Percentiles rank a stretch among this genome's conserved stretches.
These are phyloP conservation scores for Rutstroemia sp. DNA, from an alignment of 2,329 filamentous ascomycete species.

Conservation along the genomic window DNA sequence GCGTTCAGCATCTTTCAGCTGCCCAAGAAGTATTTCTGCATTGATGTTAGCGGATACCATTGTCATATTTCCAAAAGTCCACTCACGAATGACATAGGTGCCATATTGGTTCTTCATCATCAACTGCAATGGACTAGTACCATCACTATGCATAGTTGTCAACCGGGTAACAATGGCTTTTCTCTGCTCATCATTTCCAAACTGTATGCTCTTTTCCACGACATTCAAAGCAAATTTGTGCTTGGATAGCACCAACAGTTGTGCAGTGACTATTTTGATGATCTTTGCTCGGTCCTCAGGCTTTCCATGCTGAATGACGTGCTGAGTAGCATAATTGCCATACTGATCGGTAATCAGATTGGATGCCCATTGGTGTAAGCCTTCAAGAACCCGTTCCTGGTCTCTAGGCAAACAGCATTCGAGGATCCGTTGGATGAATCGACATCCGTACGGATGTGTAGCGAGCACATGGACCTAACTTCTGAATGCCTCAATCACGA, in stretches of 20 bases:
- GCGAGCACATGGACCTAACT: slow-evolving; percentile 69
- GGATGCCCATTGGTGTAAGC: slow-evolving; percentile 66
- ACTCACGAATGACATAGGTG: slow-evolving; percentile 95
- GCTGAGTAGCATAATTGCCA: slow-evolving; percentile 94
- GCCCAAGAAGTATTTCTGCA: slow-evolving; percentile 71
- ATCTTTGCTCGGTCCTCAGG: slow-evolving; percentile 65
- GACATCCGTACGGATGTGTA: slow-evolving; percentile 78
- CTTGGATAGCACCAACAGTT: slow-evolving; percentile 72
- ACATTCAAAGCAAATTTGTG: slow-evolving; percentile 98
- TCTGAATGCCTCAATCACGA: slow-evolving; percentile 75
- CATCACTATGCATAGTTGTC: slow-evolving; percentile 52
- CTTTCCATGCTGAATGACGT: slow-evolving; percentile 75
- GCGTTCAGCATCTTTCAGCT: slow-evolving; percentile 53
- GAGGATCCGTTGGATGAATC: slow-evolving; percentile 86
- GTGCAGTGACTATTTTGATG: slow-evolving; percentile 63
- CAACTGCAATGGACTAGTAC: slow-evolving; percentile 60
- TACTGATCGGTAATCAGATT: slow-evolving; percentile 79
- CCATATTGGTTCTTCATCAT: slow-evolving; percentile 88
- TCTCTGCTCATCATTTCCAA: slow-evolving; percentile 62
- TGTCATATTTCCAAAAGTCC: not conserved
- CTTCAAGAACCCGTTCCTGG: slow-evolving; percentile 63
- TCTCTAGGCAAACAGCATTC: slow-evolving; percentile 71
- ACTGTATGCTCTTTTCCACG: slow-evolving; percentile 83
- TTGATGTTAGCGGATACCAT: slow-evolving; percentile 4
- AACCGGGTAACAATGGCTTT: slow-evolving; percentile 59